A percentile compares a stretch with the other conserved stretches of the same genome.
Evolutionary conservation across 805 yeast genomes (phyloP).

Genomic region (Wickerhamiella occidentalis): DNA sequence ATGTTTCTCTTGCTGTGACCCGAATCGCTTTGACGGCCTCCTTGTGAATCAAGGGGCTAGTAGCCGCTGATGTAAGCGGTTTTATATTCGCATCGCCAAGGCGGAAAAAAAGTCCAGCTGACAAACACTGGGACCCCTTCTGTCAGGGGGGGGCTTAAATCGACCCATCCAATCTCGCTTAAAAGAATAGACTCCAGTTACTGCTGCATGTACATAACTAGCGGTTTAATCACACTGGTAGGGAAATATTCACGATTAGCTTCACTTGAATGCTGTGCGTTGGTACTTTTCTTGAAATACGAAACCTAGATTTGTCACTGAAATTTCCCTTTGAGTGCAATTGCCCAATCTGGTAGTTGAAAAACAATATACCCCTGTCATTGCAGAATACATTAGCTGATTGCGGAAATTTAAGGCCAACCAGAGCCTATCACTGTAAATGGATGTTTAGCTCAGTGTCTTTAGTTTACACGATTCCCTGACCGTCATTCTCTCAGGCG

Average conservation of each 20-base stretch:
- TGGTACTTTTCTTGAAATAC: neutral
- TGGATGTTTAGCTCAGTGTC: too few relatives aligned
- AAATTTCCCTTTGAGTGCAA: neutral
- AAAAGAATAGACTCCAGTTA: neutral
- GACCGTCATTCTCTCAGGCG: too few relatives aligned
- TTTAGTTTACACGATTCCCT: too few relatives aligned
- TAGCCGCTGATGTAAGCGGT: neutral
- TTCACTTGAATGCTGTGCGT: too few relatives aligned
- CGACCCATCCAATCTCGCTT: neutral
- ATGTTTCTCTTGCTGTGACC: too few relatives aligned
- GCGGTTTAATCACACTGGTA: too few relatives aligned
- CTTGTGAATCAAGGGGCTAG: slow-evolving; percentile 1
- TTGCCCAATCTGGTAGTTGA: neutral
- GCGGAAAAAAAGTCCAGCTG: neutral
- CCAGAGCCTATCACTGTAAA: too few relatives aligned
- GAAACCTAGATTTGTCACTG: neutral
- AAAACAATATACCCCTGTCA: neutral
- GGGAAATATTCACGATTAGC: too few relatives aligned
- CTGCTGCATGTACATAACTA: neutral
- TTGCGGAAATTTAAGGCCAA: too few relatives aligned
- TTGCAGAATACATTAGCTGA: too few relatives aligned
- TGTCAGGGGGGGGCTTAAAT: neutral
- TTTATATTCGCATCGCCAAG: neutral
- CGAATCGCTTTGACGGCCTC: too few relatives aligned
- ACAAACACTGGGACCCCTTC: too few relatives aligned